These are phyloP conservation scores for Lasiosphaeria hispida DNA, from an alignment of 495 filamentous ascomycete genomes.

Conservation along the genomic window DNA sequence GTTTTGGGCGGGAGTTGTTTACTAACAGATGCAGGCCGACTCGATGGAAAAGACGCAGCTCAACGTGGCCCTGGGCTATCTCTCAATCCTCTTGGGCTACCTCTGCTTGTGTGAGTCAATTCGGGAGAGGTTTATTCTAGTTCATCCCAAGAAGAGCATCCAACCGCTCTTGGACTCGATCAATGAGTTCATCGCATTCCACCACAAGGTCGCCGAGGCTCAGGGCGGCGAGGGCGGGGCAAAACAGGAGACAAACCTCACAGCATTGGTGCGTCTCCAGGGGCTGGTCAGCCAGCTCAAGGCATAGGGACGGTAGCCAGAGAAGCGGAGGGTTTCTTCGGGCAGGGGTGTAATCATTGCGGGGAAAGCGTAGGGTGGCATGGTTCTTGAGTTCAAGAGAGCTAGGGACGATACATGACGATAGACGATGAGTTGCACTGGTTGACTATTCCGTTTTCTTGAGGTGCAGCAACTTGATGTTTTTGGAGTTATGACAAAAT, in stretches of 20 bases:
- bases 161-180: slow-evolving; percentile 69
- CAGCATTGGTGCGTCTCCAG: slow-evolving; percentile 60
- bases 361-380: too few species aligned
- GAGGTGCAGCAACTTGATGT: too few species aligned
- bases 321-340: too few species aligned
- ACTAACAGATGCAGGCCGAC: slow-evolving; percentile 58
- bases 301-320: background rate
- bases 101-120: slow-evolving; percentile 63
- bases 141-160: slow-evolving; percentile 59
- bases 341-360: too few species aligned
- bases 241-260: slow-evolving; percentile 37
- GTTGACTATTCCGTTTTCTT: too few species aligned
- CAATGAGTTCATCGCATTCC: slow-evolving; percentile 77
- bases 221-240: slow-evolving; percentile 46
- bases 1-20: slow-evolving; percentile 42
- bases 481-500: too few species aligned
- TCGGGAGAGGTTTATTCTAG: slow-evolving; percentile 46
- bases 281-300: slow-evolving; percentile 42
- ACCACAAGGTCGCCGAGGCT: slow-evolving; percentile 68
- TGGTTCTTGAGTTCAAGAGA: too few species aligned
- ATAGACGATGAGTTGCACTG: too few species aligned
- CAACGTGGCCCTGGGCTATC: slow-evolving; percentile 88
- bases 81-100: slow-evolving; percentile 80
- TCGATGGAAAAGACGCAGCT: slow-evolving; percentile 79
- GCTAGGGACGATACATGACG: too few species aligned